Evolutionary conservation across 2,329 filamentous ascomycete species (phyloP), one percentile per base, ranked within the genome.

Genomic region (Trichoderma lentiforme): DNA sequence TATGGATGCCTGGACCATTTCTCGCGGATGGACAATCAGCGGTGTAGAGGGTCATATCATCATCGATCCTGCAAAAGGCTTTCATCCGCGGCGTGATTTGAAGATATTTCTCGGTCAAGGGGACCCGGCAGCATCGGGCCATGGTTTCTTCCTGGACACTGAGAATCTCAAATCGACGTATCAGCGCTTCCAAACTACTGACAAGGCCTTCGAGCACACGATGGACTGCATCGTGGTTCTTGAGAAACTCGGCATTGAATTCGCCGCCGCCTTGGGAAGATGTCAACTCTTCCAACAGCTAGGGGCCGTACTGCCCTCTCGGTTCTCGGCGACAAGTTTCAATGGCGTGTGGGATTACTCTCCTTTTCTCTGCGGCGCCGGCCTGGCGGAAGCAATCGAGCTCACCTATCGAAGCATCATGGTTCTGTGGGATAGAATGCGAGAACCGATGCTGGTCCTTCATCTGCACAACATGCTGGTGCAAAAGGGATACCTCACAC

Each of bases 401-500:
- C 65, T 84, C 21, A 74, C 79, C 0, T 85, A 84, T 71, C 73
- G 74, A 3, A 63, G 77, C 9, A 74, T 76, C 32, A 77, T 85
- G 73, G 3, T 73, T 0, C 8, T 86, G 0, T 84, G 82, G 81
- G 84, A 86, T 11, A 70, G 60, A 4, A 75, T 83, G 0, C 79
- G 78, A 0, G 84, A 86, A 57, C 77, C 82, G 1, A 75, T 82
- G 0, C 73, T 82, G 26, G 58, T 83, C 4, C 71, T 86, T 1
- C 85, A 87, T 72, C 76, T 87, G 6, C 81, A 87, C 77, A 85
- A 86, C 75, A 84, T 86, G 81, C 80, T 86, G 3, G 79, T 84
- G 0, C 74, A 83, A 60, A 83, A 79, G 60, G 81, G 81, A 0
- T 81, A 82, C 51, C 78, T 86, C n/a, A 72, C 65, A 2, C 30